Evolutionary conservation across 2,329 filamentous ascomycete genomes (phyloP).

Genomic region (Pleurostoma richardsiae): DNA sequence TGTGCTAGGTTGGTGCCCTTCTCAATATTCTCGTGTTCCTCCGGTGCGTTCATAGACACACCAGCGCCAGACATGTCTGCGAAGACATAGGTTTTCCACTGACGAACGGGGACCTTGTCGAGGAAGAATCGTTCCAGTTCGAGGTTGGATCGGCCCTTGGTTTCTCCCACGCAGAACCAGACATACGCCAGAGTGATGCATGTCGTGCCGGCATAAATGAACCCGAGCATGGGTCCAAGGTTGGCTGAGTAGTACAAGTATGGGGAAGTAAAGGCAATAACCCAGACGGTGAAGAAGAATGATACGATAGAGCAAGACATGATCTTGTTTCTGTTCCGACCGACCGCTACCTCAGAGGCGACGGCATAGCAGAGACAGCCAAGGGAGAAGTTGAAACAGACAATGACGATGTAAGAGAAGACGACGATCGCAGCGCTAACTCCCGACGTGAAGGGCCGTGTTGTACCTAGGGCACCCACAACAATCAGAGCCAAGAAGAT

Average conservation of each 20-base stretch:
- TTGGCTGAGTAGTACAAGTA: conserved; percentile 33
- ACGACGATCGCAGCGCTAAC: conserved; percentile 22
- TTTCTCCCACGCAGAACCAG: conserved; percentile 27
- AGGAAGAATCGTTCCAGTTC: conserved; percentile 18
- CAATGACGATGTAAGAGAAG: conserved; percentile 26
- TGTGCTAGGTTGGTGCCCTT: too few relatives aligned
- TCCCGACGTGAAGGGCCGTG: conserved; percentile 5
- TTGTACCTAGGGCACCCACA: conserved; percentile 15
- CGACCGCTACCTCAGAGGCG: conserved; percentile 35
- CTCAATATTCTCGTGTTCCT: too few relatives aligned
- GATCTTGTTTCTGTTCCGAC: conserved; percentile 39
- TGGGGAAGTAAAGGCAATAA: conserved; percentile 29
- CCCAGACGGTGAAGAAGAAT: conserved; percentile 32
- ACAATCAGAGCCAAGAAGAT: conserved; percentile 14
- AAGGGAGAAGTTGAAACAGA: conserved; percentile 32
- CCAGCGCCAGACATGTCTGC: background rate
- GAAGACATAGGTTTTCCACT: conserved; percentile 11
- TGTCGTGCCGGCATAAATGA: conserved; percentile 27
- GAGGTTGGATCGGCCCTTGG: conserved; percentile 19
- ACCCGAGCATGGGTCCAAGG: conserved; percentile 31
- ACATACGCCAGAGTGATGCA: conserved; percentile 28
- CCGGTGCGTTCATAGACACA: too few relatives aligned
- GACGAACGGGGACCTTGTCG: conserved; percentile 17
- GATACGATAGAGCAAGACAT: conserved; percentile 30
- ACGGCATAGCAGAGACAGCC: conserved; percentile 31